phyloP scores from a whole-genome alignment of 495 filamentous ascomycete genomes.

The Aeminium ludgeri region DNA sequence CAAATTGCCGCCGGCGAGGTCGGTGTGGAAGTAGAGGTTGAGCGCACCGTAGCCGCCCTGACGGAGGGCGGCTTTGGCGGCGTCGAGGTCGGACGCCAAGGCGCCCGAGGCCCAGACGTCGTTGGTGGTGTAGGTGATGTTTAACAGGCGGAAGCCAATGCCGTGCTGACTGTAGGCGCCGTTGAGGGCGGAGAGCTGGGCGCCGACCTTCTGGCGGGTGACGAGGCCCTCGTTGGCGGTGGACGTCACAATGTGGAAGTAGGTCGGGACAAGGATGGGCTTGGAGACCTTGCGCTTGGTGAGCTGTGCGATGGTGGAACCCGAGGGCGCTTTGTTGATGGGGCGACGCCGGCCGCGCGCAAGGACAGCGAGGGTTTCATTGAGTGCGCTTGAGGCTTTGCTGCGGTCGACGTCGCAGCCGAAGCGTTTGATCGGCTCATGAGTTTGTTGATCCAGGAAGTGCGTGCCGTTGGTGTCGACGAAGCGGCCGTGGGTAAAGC shows the following conservation, averaged over 20 bases:
- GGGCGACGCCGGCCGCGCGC: conserved; percentile 4
- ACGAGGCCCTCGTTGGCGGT: conserved; percentile 33
- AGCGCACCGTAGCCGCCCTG: conserved; percentile 42
- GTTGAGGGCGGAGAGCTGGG: conserved; percentile 35
- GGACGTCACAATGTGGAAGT: conserved; percentile 47
- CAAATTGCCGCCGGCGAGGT: conserved; percentile 31
- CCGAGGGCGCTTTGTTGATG: conserved; percentile 9
- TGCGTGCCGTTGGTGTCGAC: conserved; percentile 5
- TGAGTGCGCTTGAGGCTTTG: conserved; percentile 17
- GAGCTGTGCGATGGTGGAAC: conserved; percentile 9
- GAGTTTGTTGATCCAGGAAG: conserved; percentile 7
- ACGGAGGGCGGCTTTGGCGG: conserved; percentile 43
- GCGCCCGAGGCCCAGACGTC: conserved; percentile 32
- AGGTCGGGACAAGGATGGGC: conserved; percentile 32
- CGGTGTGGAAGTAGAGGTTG: conserved; percentile 47
- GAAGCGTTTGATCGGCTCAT: conserved; percentile 19
- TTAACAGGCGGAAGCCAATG: conserved; percentile 36
- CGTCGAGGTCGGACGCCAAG: conserved; percentile 28
- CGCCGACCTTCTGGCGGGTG: conserved; percentile 26
- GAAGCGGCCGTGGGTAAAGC: background rate
- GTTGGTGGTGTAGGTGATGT: conserved; percentile 41
- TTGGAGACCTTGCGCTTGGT: background rate
- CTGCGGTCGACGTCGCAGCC: conserved; percentile 22
- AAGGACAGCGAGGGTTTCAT: conserved; percentile 17
- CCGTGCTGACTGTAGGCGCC: conserved; percentile 32